Evolutionary conservation across 345 rosid genomes (phyloP).

Genomic region (Populus nigra): DNA sequence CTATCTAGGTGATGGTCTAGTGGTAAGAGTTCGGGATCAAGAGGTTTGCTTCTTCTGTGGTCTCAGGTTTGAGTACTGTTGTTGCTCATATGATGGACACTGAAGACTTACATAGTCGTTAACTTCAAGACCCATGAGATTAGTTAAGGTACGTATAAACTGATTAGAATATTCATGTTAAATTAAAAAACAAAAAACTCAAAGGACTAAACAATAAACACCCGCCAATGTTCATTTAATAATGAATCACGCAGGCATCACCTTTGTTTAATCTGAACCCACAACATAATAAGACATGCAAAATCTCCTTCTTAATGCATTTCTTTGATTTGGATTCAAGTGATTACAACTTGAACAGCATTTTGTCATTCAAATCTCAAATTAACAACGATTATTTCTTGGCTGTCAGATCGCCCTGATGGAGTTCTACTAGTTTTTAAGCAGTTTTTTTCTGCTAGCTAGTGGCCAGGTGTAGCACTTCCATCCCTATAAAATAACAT

Average conservation of each 20-base stretch:
- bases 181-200: too few species aligned
- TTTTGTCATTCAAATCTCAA: too few species aligned
- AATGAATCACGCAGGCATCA: not conserved
- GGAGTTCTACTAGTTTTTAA: not conserved
- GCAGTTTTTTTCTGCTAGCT: not conserved
- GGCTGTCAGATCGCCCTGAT: not conserved
- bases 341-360: not conserved
- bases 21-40: too few species aligned
- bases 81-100: too few species aligned
- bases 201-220: not conserved
- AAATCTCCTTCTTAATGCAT: too few species aligned
- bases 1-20: too few species aligned
- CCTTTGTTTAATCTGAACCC: not conserved
- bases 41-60: too few species aligned
- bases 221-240: not conserved
- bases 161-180: too few species aligned
- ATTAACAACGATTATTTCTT: not conserved
- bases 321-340: not conserved
- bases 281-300: not conserved
- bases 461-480: not conserved
- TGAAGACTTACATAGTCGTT: too few species aligned
- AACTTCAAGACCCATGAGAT: too few species aligned
- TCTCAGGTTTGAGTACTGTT: too few species aligned
- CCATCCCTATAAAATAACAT: not conserved
- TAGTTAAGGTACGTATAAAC: too few species aligned